Percentiles rank a stretch among this genome's conserved stretches.
Conservation (phyloP, 441 rosid species). For the Pelargonium hybrid region DNA sequence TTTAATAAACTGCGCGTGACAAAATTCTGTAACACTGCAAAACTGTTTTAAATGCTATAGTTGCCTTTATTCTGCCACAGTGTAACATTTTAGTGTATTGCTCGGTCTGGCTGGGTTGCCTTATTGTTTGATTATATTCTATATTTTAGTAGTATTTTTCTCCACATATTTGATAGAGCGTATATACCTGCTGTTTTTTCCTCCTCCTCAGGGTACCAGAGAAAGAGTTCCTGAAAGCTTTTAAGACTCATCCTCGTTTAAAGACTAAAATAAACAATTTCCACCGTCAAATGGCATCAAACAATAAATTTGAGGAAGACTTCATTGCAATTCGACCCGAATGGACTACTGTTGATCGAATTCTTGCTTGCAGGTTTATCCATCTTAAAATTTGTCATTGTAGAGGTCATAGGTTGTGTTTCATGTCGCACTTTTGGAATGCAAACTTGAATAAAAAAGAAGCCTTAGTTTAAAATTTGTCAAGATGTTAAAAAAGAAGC, state of each 20-base stretch:
- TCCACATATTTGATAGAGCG: slow-evolving; percentile 8
- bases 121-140: too few relatives aligned
- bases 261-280: slow-evolving; percentile 88
- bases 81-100: not conserved
- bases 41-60: not conserved
- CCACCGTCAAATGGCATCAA: slow-evolving; percentile 60
- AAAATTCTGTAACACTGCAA: too few relatives aligned
- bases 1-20: too few relatives aligned
- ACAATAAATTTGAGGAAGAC: slow-evolving; percentile 67
- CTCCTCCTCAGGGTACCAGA: slow-evolving; percentile 68
- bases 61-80: not conserved
- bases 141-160: not conserved
- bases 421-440: not conserved
- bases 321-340: slow-evolving; percentile 83
- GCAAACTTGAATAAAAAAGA: too few relatives aligned
- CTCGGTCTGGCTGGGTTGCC: not conserved
- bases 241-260: slow-evolving; percentile 78
- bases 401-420: not conserved
- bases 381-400: slow-evolving; percentile 15
- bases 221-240: slow-evolving; percentile 88
- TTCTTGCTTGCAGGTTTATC: slow-evolving; percentile 78
- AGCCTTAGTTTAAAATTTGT: not conserved
- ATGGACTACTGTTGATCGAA: slow-evolving; percentile 98
- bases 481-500: not conserved
- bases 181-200: slow-evolving; percentile 10